Base-by-base conservation (phyloP, 371 early-diverging fungal species). In the Syncephalastrum sp. region DNA sequence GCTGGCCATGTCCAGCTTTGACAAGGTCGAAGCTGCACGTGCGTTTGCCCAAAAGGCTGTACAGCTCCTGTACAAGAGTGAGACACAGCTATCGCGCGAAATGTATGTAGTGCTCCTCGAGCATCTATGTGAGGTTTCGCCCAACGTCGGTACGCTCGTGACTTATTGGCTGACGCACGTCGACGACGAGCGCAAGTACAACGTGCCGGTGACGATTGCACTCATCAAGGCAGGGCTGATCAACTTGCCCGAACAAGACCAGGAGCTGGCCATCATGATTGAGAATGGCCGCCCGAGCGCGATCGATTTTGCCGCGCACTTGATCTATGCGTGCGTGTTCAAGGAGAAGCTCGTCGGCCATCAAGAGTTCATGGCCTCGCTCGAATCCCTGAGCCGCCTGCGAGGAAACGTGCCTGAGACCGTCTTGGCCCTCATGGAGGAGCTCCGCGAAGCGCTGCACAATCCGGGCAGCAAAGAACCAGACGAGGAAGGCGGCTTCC, bases 181-280 rank as follows among this genome's bases (percentile, higher is more conserved):
- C 4, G 94, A 95, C 46, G 97, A 97, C 61, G 96, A 95, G 62
- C 90, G 94, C 64, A 94, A 95, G 65, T 89, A 86, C 61, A 91
- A 92, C 63, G 92, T 95, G 2, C 83, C 87, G 10, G 92, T 91
- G 1, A 89, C 92, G 1, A 75, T 88, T 16, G 84, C 91, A 3
- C 70, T 98, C 53, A 83, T 97, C 58, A 84, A 85, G 60, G 86
- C 87, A 3, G 83, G 88, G 2, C 68, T 98, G 43, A 75, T 98
- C 24, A 81, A 79, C 47, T 51, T 89, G 5, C 74, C 77, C 13
- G 97, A 95, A 29, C 83, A 93, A 61, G 98, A 97, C 68, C 81
- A 85, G 44, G 95, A 94, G 59, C 76, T 98, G 12, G 90, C 91
- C 0, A 84, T 87, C 7, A 67, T 91, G 52, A 90, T 95, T 42